Evolutionary conservation across 805 yeast genomes (phyloP), one percentile per base, ranked within the genome.

Genomic region (Saccharomycopsis fibuligera): DNA sequence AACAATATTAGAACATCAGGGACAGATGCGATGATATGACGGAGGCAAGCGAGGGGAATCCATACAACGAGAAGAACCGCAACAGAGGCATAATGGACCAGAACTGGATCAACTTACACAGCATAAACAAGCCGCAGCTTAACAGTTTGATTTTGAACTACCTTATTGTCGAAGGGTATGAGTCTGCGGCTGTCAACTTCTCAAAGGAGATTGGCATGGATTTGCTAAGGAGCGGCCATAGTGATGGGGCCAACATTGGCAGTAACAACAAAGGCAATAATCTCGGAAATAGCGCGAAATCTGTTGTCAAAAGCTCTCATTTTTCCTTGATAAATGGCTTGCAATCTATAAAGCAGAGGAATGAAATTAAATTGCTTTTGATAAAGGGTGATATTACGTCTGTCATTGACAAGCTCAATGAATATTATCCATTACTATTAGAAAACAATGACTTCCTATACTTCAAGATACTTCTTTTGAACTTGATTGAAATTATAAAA

Each of bases 401-500:
- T 23, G 84, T 86, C 1, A 79, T 84, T 16, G 68, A 69, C 43
- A 64, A 69, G 53, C 71, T 86, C 41, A 79, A 79, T 56, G 72
- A 75, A 45, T 61, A 73, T 38, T 82, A 78, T 59, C 90, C 91
- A 1, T 76, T 76, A 24, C 65, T 85, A 23, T 66, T 86, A 35
- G 91, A 84, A 55, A 68, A 72, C 35, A 76, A 82, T 56, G 78
- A 78, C 45, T 69, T 74, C 24, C 66, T 87, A 23, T 87, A 87
- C 62, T 88, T 87, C 67, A 77, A 82, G 58, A 66, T 89, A 35
- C 66, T 88, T 50, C 71, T 90, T 44, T 67, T 88, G 54, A 83
- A 83, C 57, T 68, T 90, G 55, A 81, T 88, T 33, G 96, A 90
- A 63, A 79, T 85, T 78, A 87, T 89, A 33, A 66, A 91, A 35